Conservation (phyloP, 331 rosid genomes). For the Pyrus hybrid region DNA sequence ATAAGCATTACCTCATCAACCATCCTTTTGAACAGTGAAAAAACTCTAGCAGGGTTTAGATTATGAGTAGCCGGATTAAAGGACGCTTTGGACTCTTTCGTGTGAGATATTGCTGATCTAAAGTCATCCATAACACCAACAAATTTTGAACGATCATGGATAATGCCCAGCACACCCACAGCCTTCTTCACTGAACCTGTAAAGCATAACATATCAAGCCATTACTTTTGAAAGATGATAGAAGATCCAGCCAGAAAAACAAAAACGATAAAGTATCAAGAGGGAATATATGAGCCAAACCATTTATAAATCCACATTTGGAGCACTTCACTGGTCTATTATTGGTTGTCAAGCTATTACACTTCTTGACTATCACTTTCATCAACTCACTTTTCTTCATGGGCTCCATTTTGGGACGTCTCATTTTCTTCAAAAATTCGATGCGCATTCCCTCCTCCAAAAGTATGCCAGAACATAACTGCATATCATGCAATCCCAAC, state of each 20-base stretch:
- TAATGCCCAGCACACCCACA: conserved; percentile 26
- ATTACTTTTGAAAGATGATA: not conserved
- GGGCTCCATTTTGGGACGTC: conserved; percentile 49
- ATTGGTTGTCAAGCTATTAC: conserved; percentile 29
- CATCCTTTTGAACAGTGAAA: conserved; percentile 62
- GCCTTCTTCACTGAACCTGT: conserved; percentile 73
- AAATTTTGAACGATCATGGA: conserved; percentile 54
- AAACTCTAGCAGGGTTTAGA: conserved; percentile 54
- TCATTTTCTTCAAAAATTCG: conserved; percentile 51
- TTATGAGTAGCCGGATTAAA: conserved; percentile 22
- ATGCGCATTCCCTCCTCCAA: conserved; percentile 39
- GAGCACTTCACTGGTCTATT: conserved; percentile 47
- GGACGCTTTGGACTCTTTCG: conserved; percentile 36
- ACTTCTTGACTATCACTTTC: conserved; percentile 43
- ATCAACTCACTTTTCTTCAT: conserved; percentile 40
- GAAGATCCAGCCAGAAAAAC: not conserved
- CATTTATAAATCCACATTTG: conserved; percentile 64
- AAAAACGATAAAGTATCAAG: not conserved
- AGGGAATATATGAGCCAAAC: conserved; percentile 35
- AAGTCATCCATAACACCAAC: conserved; percentile 45
- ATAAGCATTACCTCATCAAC: conserved; percentile 54
- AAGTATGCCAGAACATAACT: conserved; percentile 79
- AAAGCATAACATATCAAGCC: not conserved
- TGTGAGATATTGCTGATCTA: conserved; percentile 46
- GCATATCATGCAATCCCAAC: conserved; percentile 2